Conservation (phyloP, 805 yeast species). For the Cyberlindnera euphorbiae region DNA sequence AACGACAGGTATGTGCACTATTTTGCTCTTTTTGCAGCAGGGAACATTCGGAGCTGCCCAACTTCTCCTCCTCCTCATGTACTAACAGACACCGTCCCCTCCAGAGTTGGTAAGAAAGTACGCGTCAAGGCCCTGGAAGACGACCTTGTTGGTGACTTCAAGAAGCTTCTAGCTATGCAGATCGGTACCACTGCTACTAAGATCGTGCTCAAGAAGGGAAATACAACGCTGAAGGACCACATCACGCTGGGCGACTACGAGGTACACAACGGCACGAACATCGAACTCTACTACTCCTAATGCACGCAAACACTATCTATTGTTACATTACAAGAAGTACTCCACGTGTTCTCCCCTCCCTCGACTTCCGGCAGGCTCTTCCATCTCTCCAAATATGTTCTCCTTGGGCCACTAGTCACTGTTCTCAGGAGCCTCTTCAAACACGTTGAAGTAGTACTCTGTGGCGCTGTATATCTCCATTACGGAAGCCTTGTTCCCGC, state of each 20-base stretch:
- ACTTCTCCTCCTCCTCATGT: too few relatives aligned
- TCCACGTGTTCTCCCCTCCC: slow-evolving; percentile 40
- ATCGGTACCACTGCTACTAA: slow-evolving; percentile 66
- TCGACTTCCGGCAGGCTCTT: neutral
- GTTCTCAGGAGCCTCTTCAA: slow-evolving; percentile 96
- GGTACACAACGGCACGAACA: slow-evolving; percentile 80
- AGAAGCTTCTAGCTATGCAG: slow-evolving; percentile 76
- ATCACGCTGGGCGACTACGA: slow-evolving; percentile 93
- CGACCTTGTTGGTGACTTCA: slow-evolving; percentile 87
- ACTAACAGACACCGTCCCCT: neutral
- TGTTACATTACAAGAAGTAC: slow-evolving; percentile 38
- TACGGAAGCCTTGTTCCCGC: slow-evolving; percentile 98
- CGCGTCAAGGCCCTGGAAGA: slow-evolving; percentile 82
- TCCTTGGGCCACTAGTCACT: slow-evolving; percentile 39
- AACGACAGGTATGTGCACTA: slow-evolving; percentile 53
- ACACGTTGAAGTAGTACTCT: slow-evolving; percentile 76
- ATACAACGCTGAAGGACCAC: slow-evolving; percentile 80
- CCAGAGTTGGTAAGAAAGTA: slow-evolving; percentile 84
- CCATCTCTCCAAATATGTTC: slow-evolving; percentile 18
- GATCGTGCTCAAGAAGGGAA: slow-evolving; percentile 77
- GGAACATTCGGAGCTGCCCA: too few relatives aligned
- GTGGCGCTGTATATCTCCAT: slow-evolving; percentile 74
- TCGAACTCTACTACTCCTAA: slow-evolving; percentile 75
- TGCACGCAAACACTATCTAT: neutral
- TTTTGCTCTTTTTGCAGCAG: too few relatives aligned